These are phyloP conservation scores for Aspergillus versicolor DNA, from an alignment of 2,329 filamentous ascomycete species.

Conservation along the genomic window DNA sequence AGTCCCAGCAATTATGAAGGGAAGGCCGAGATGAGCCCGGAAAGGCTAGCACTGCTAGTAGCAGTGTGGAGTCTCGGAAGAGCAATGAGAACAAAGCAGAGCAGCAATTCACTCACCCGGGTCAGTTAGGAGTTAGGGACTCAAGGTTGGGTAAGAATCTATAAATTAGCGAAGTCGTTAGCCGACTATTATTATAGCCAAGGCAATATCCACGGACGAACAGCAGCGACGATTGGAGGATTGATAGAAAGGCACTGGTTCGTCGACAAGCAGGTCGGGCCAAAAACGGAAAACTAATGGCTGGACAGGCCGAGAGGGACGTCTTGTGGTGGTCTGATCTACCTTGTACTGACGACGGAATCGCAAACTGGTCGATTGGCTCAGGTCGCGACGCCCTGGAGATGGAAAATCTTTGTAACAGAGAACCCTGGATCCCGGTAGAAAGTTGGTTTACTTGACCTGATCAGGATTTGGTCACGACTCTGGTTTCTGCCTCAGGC, in stretches of 20 bases:
- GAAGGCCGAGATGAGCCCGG: constrained; percentile 24
- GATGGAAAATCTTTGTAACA: background rate
- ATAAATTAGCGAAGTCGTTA: constrained; percentile 9
- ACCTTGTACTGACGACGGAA: constrained; percentile 3
- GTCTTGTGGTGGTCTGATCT: constrained; percentile 9
- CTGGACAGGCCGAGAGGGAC: background rate
- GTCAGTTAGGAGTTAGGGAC: constrained; percentile 5
- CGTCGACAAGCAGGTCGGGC: constrained; percentile 7
- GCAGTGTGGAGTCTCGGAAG: constrained; percentile 25
- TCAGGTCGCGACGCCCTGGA: background rate
- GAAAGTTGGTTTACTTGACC: background rate
- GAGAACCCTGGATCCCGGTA: background rate
- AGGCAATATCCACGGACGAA: constrained; percentile 10
- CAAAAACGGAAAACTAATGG: constrained; percentile 12
- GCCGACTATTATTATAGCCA: constrained; percentile 9
- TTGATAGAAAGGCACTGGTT: constrained; percentile 12
- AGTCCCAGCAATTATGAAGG: constrained; percentile 21
- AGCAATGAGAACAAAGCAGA: constrained; percentile 17
- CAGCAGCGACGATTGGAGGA: constrained; percentile 16
- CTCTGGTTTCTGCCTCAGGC: constrained; percentile 8
- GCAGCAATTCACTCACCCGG: constrained; percentile 4
- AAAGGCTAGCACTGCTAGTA: constrained; percentile 15
- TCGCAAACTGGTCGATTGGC: background rate
- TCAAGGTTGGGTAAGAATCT: constrained; percentile 4
- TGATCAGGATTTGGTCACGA: constrained; percentile 10